Evolutionary conservation across 2,329 filamentous ascomycete species (phyloP), one percentile per base, ranked within the genome.

Genomic region (Penicillium nordicum): DNA sequence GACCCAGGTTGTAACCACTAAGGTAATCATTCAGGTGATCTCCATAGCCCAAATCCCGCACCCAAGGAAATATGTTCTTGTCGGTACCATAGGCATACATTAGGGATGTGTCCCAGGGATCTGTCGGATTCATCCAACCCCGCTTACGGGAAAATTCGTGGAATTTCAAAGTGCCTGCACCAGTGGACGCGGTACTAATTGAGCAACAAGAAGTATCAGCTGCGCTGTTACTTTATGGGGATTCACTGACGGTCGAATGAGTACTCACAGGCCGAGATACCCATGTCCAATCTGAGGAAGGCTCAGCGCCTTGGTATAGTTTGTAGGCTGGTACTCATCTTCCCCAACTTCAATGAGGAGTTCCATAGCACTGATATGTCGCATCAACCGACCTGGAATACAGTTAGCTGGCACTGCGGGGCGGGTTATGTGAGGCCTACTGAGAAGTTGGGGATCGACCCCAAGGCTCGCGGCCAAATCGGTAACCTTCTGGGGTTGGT

Each of bases 331-430:
- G 30, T 55, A 55, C 11, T 49, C 38, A 25, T 50, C 45, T 25
- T 32, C 45, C 11, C 45, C 30, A 12, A 38, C 29, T 30, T 55
- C 52, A 23, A 54, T 30, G 5, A 54, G 44, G 2, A 30, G 23
- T 21, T 38, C 44, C 18, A 48, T 49, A 5, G 52, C 52, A 27
- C 51, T 60, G 0, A 75, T 59, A 25, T 75, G 73, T 46, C 71
- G 67, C 46, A 74, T 58, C 23, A 74, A 48, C 7, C 72, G 72
- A 47, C 63, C 67, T 60, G 6, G 18, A 18, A 5, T 27, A 16
- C 1, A n/a, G 11, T 51, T 30, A 54, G 45, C 32, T 32, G 30
- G 12, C 4, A 2, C 14, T 9, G 6, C 11, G 1, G 5, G 1
- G 23, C 2, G 4, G n/a, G 8, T 21, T 8, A 30, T 11, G 11